These are phyloP conservation scores for Fusarium phyllophilum DNA, from an alignment of 2,329 filamentous ascomycete species.

Conservation along the genomic window DNA sequence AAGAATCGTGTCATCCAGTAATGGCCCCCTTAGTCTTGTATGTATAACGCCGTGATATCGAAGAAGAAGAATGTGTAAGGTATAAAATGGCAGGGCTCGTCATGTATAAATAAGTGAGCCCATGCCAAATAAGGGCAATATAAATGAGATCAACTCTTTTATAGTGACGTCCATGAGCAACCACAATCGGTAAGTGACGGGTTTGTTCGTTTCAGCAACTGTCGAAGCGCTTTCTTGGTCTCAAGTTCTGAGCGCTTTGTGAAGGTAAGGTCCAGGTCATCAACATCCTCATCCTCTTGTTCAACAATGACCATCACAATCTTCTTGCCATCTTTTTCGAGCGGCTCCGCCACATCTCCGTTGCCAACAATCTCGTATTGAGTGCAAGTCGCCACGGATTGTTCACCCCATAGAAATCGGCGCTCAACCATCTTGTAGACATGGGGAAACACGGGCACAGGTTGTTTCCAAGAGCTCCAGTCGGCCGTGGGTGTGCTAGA, in stretches of 20 bases:
- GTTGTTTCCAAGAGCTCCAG: slow-evolving; percentile 4
- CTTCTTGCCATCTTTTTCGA: slow-evolving; percentile 48
- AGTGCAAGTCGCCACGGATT: slow-evolving; percentile 56
- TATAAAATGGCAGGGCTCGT: neutral
- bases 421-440: slow-evolving; percentile 67
- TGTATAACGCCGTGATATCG: slow-evolving; percentile 22
- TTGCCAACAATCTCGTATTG: slow-evolving; percentile 58
- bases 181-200: slow-evolving; percentile 61
- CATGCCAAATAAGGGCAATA: neutral
- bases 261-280: neutral
- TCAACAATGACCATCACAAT: slow-evolving; percentile 59
- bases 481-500: neutral
- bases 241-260: neutral
- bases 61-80: slow-evolving; percentile 6
- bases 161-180: slow-evolving; percentile 64
- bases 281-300: slow-evolving; percentile 11
- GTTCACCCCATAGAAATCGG: slow-evolving; percentile 50
- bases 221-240: slow-evolving; percentile 18
- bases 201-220: slow-evolving; percentile 27
- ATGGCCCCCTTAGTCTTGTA: slow-evolving; percentile 16
- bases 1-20: slow-evolving; percentile 9
- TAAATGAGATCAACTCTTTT: neutral
- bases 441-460: slow-evolving; percentile 56
- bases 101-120: neutral
- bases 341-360: slow-evolving; percentile 36